phyloP scores from a whole-genome alignment of 129 eudicot species.

The Saposhnikovia divaricata region DNA sequence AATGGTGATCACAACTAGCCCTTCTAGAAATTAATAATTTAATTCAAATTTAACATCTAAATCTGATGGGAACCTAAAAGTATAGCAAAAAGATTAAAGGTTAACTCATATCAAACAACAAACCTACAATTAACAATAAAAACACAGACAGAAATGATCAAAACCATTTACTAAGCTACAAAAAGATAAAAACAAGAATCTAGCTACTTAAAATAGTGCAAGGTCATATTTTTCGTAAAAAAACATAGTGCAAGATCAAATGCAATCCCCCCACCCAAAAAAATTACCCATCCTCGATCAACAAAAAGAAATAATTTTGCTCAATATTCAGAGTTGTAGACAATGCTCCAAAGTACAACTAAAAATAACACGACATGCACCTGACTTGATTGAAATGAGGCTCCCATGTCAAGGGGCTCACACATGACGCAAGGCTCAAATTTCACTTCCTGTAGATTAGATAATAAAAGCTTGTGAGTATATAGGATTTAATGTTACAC shows the following conservation, averaged over 20 bases:
- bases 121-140: background rate
- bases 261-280: background rate
- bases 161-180: background rate
- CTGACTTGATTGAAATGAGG: slow-evolving; percentile 60
- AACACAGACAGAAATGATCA: background rate
- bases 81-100: background rate
- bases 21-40: background rate
- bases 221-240: background rate
- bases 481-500: background rate
- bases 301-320: background rate
- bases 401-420: slow-evolving; percentile 58
- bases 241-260: background rate
- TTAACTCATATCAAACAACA: background rate
- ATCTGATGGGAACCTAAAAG: background rate
- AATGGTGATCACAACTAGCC: slow-evolving; percentile 1
- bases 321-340: background rate
- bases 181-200: background rate
- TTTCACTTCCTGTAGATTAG: slow-evolving; percentile 56
- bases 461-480: background rate
- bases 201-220: too few relatives aligned
- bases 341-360: background rate
- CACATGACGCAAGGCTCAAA: slow-evolving; percentile 76
- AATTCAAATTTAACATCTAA: background rate
- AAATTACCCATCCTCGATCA: slow-evolving; percentile 73
- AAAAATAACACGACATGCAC: slow-evolving; percentile 18